phyloP scores from a whole-genome alignment of 2,329 filamentous ascomycete genomes.

The Atkinsonella texensis region DNA sequence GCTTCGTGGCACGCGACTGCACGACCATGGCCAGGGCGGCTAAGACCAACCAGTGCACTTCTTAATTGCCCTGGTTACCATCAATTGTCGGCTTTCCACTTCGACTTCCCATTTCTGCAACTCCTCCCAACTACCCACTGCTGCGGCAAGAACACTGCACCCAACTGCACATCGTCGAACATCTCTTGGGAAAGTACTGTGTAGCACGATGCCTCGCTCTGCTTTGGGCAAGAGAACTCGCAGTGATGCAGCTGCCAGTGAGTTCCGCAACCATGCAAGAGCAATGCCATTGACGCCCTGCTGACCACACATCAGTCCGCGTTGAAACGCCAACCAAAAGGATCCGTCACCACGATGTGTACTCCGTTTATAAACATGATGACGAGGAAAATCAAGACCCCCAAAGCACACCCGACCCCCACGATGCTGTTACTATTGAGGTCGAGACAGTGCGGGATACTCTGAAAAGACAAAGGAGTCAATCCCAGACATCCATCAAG shows the following conservation, averaged over 20 bases:
- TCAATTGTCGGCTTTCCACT: background rate
- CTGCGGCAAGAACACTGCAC: conserved; percentile 3
- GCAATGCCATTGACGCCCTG: background rate
- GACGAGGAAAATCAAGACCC: conserved; percentile 56
- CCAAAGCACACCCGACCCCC: conserved; percentile 9
- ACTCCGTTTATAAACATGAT: conserved; percentile 33
- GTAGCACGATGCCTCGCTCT: conserved; percentile 17
- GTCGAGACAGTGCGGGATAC: conserved; percentile 28
- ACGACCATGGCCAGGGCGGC: conserved; percentile 1
- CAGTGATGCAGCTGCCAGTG: conserved; percentile 17
- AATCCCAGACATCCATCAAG: conserved; percentile 20
- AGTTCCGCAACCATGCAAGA: conserved; percentile 7
- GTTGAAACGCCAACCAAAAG: conserved; percentile 31
- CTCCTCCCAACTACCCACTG: background rate
- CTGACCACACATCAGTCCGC: conserved; percentile 11
- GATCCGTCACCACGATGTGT: conserved; percentile 30
- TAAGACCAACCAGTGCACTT: background rate
- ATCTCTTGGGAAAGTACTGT: conserved; percentile 10
- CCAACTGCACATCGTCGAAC: conserved; percentile 1
- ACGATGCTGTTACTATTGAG: conserved; percentile 29
- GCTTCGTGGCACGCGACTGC: conserved; percentile 8
- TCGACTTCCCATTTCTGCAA: conserved; percentile 3
- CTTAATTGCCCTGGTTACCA: conserved; percentile 8
- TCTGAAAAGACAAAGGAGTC: conserved; percentile 15
- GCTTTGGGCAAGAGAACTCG: conserved; percentile 24